phyloP scores from a whole-genome alignment of 805 yeast genomes.

The Zygosaccharomyces gambellarensis region DNA sequence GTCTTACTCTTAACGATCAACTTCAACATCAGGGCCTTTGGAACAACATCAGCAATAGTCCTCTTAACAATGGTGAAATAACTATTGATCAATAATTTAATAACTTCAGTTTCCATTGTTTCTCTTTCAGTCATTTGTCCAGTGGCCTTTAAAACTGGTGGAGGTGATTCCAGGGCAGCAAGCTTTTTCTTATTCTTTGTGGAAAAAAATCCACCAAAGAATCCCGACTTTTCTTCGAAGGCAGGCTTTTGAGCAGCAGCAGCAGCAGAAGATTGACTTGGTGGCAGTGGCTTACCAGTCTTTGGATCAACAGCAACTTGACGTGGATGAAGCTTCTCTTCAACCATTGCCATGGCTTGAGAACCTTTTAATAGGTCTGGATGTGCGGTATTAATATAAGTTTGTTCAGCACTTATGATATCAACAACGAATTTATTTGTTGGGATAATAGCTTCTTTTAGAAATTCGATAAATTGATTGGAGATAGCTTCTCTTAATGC shows the following conservation, averaged over 20 bases:
- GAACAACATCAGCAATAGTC: slow-evolving; percentile 88
- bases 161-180: slow-evolving; percentile 97
- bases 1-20: slow-evolving; percentile 78
- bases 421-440: slow-evolving; percentile 82
- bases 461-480: slow-evolving; percentile 69
- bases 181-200: slow-evolving; percentile 89
- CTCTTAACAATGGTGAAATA: slow-evolving; percentile 91
- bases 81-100: slow-evolving; percentile 83
- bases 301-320: slow-evolving; percentile 82
- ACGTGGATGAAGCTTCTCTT: slow-evolving; percentile 71
- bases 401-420: slow-evolving; percentile 79
- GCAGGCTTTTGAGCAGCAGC: slow-evolving; percentile 30
- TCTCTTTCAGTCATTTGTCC: slow-evolving; percentile 92
- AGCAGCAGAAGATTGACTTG: slow-evolving; percentile 31
- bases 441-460: slow-evolving; percentile 76
- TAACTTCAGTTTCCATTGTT: slow-evolving; percentile 94
- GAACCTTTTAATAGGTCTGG: slow-evolving; percentile 94
- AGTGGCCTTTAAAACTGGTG: slow-evolving; percentile 86
- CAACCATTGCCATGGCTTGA: slow-evolving; percentile 87
- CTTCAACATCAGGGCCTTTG: slow-evolving; percentile 92
- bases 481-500: slow-evolving; percentile 82
- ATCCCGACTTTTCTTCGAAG: slow-evolving; percentile 56
- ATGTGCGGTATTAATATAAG: slow-evolving; percentile 95
- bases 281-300: slow-evolving; percentile 74
- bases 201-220: slow-evolving; percentile 93